A percentile compares a stretch with the other conserved stretches of the same genome.
phyloP scores from a whole-genome alignment of 371 early-diverging fungal species.

The Smittium culicis region DNA sequence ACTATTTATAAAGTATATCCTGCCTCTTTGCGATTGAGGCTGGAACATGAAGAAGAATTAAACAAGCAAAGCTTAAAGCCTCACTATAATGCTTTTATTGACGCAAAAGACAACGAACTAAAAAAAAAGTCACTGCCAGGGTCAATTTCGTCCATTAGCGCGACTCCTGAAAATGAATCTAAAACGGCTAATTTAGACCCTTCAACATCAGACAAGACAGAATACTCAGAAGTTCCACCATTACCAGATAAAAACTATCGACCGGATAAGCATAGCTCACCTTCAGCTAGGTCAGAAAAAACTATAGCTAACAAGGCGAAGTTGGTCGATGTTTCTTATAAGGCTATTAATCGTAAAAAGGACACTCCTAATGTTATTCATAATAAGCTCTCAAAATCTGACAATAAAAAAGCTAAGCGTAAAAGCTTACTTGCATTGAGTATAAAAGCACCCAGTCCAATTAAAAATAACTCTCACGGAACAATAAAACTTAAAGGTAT shows the following conservation, averaged over 20 bases:
- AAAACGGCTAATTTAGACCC: background rate
- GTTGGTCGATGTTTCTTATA: too few relatives aligned
- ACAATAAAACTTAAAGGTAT: background rate
- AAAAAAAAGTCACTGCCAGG: background rate
- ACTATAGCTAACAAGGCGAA: background rate
- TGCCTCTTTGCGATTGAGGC: constrained; percentile 36
- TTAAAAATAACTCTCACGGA: background rate
- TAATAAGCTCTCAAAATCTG: background rate
- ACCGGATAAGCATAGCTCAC: background rate
- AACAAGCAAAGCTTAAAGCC: background rate
- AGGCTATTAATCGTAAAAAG: too few relatives aligned
- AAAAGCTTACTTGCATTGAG: background rate
- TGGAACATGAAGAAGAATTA: constrained; percentile 23
- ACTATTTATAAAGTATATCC: constrained; percentile 61
- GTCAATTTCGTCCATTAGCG: background rate
- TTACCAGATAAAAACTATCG: background rate
- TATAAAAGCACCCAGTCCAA: background rate
- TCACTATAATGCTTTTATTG: background rate
- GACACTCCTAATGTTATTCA: too few relatives aligned
- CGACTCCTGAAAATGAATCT: background rate
- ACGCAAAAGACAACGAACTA: background rate
- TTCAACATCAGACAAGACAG: background rate
- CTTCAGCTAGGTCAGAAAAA: background rate
- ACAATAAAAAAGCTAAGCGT: background rate
- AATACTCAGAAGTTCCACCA: background rate